These are phyloP conservation scores for Zygnema circumcarinatum DNA, from an alignment of 139 green algal species.

Conservation along the genomic window DNA sequence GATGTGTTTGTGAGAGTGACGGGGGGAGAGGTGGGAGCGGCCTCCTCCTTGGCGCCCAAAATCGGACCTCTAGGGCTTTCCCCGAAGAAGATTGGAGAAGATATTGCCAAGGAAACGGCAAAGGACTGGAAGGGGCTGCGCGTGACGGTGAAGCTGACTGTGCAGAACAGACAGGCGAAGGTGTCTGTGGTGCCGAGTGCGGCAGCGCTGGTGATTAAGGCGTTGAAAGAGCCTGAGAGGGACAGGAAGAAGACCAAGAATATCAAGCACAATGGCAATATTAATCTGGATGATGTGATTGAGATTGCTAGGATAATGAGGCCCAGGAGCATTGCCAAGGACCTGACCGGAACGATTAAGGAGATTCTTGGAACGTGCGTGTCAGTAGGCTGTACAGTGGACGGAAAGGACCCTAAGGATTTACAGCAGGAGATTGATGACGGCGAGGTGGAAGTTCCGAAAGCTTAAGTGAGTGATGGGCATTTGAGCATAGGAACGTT, in stretches of 20 bases:
- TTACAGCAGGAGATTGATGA: constrained; percentile 83
- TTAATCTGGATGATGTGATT: constrained; percentile 92
- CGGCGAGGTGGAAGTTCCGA: constrained; percentile 56
- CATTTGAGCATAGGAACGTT: too few relatives aligned
- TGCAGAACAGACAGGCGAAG: constrained; percentile 98
- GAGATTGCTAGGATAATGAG: constrained; percentile 96
- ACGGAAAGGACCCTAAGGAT: constrained; percentile 90
- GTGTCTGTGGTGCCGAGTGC: constrained; percentile 95
- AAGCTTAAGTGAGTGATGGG: constrained; percentile 25
- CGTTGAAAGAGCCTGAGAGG: constrained; percentile 76
- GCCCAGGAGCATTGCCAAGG: constrained; percentile 86
- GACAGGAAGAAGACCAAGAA: constrained; percentile 87
- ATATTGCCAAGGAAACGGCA: constrained; percentile 99
- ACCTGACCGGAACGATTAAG: constrained; percentile 92
- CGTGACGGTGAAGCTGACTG: constrained; percentile 97
- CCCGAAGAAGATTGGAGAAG: constrained; percentile 99
- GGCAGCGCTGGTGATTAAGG: constrained; percentile 96
- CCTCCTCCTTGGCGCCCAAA: constrained; percentile 97
- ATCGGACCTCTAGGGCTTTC: constrained; percentile 99
- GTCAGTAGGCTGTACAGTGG: constrained; percentile 96
- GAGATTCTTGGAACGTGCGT: constrained; percentile 97
- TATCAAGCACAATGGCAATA: constrained; percentile 97
- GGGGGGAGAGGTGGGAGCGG: constrained; percentile 96
- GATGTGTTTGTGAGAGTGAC: constrained; percentile 98
- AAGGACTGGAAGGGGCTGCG: constrained; percentile 99